These are phyloP conservation scores for Saksenaea oblongispora DNA, from an alignment of 371 early-diverging fungal species.

Conservation along the genomic window DNA sequence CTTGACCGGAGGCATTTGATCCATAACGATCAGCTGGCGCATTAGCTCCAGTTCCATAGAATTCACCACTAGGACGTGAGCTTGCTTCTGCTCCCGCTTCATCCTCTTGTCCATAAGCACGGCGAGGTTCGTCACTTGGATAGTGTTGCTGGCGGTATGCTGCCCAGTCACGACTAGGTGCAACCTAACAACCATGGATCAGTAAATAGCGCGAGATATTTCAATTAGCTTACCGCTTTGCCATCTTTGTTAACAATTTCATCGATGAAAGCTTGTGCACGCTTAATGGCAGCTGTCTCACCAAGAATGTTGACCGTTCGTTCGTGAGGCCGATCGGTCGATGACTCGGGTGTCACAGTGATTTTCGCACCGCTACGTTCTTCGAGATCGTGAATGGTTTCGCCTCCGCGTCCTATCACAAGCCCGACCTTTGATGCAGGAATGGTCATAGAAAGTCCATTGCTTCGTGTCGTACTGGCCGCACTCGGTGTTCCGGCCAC, in stretches of 20 bases:
- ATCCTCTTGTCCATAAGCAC: slow-evolving; percentile 12
- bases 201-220: neutral
- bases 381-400: slow-evolving; percentile 86
- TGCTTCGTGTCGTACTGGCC: slow-evolving; percentile 2
- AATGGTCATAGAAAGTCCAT: slow-evolving; percentile 53
- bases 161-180: slow-evolving; percentile 24
- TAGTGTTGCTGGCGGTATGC: slow-evolving; percentile 30
- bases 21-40: slow-evolving; percentile 14
- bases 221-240: neutral
- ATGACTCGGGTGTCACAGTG: slow-evolving; percentile 73
- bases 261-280: slow-evolving; percentile 75
- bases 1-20: slow-evolving; percentile 10
- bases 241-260: slow-evolving; percentile 68
- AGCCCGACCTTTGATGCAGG: slow-evolving; percentile 80
- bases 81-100: slow-evolving; percentile 6
- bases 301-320: slow-evolving; percentile 77
- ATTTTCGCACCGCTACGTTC: slow-evolving; percentile 80
- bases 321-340: slow-evolving; percentile 53
- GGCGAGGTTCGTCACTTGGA: neutral
- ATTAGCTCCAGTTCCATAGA: slow-evolving; percentile 9
- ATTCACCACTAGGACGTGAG: slow-evolving; percentile 4
- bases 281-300: slow-evolving; percentile 66
- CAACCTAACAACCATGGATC: slow-evolving; percentile 12
- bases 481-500: neutral
- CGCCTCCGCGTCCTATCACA: slow-evolving; percentile 89